Evolutionary conservation across 257 asterid genomes (phyloP), one percentile per base, ranked within the genome.

Genomic region (Parsonsia alboflavescens): DNA sequence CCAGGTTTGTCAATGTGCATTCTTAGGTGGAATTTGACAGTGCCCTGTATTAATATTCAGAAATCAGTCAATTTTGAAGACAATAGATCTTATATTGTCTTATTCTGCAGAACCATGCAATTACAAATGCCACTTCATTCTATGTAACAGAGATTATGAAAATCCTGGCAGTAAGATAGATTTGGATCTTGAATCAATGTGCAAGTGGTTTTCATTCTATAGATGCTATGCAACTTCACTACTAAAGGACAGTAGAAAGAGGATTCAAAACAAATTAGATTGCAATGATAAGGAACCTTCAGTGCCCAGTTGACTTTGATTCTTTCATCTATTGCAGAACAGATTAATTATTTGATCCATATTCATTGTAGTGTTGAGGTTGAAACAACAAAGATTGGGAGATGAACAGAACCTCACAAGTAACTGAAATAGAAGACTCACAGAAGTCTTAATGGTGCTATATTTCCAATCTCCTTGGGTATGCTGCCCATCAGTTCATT

Each of bases 401-500:
- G 69, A 39, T 12, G 54, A 74, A 45, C 44, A 53, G 39, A 36
- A 15, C 10, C 22, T 12, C 19, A 13, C 52, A 68, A 19, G 57
- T 73, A 71, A 17, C 48, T 10, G 54, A 75, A 17, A 5, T 10
- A 24, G 65, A 33, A 33, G 73, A 84, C 88, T 78, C 62, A 85
- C 89, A 85, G 75, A 68, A 80, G 85, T 39, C 33, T 54, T 66
- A 85, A 73, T 64, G 81, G 69, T 21, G 78, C 45, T 70, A 85
- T 49, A 54, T 71, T 71, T 46, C 85, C 87, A 62, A 85, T 83
- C 81, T 85, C 89, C 78, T 83, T 83, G 33, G 85, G 89, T 70
- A 85, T 80, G 76, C 54, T 72, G 69, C 87, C 89, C 50, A 76
- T 76, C 69, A 85, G 77, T n/a, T 79, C 70, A 77, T 85, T 85